Evolutionary conservation across 2,329 filamentous ascomycete genomes (phyloP).

Genomic region (Anisogramma anomala): DNA sequence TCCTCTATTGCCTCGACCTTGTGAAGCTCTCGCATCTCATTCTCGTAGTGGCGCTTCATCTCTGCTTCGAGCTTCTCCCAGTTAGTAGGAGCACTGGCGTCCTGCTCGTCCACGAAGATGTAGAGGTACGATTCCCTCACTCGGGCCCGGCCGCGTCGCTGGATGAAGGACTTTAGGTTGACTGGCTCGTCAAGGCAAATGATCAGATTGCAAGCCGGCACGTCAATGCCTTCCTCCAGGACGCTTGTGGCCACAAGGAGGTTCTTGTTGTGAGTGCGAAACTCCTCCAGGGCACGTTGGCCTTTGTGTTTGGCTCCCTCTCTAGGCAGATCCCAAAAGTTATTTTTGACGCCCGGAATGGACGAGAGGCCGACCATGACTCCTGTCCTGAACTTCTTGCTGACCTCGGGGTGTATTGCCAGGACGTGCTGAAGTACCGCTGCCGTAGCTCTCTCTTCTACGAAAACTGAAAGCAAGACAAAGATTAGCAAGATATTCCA

Average conservation of each 20-base stretch:
- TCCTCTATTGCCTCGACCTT: slow-evolving; percentile 38
- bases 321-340: slow-evolving; percentile 28
- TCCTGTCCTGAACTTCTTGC: slow-evolving; percentile 37
- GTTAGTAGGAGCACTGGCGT: slow-evolving; percentile 23
- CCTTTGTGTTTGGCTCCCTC: slow-evolving; percentile 24
- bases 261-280: slow-evolving; percentile 42
- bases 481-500: not conserved
- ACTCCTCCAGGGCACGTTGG: slow-evolving; percentile 33
- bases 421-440: slow-evolving; percentile 49
- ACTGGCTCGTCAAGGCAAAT: slow-evolving; percentile 41
- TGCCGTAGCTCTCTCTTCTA: slow-evolving; percentile 49
- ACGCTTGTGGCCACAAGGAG: slow-evolving; percentile 53
- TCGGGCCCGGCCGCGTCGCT: slow-evolving; percentile 42
- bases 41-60: slow-evolving; percentile 61
- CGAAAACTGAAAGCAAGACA: slow-evolving; percentile 35
- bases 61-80: slow-evolving; percentile 59
- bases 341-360: slow-evolving; percentile 24
- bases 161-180: slow-evolving; percentile 47
- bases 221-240: slow-evolving; percentile 56
- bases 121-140: slow-evolving; percentile 40
- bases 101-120: slow-evolving; percentile 29
- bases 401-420: slow-evolving; percentile 35
- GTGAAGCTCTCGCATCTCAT: slow-evolving; percentile 44
- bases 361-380: slow-evolving; percentile 44
- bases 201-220: slow-evolving; percentile 52